Evolutionary conservation across 805 yeast genomes (phyloP), one percentile per base, ranked within the genome.

Genomic region (Saturnispora hagleri): DNA sequence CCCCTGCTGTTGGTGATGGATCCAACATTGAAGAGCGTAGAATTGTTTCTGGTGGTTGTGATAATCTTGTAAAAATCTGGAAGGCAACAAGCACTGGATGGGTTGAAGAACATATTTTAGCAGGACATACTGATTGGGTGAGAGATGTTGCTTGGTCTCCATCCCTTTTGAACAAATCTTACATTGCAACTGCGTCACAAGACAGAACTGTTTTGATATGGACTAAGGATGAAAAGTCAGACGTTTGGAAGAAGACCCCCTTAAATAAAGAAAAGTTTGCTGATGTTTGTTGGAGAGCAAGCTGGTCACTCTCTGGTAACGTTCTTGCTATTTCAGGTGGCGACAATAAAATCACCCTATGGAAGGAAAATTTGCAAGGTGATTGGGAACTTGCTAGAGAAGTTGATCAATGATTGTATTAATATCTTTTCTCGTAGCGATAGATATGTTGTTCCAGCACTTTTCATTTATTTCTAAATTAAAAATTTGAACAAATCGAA

Each of bases 141-240:
- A 83, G 99, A 69, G 99, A 93, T 66, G 97, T 91, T 55, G 89
- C 95, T 4, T 93, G 99, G 99, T 89, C 97, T 20, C 97, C 98
- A 46, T 82, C 96, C 2, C 81, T 88, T 46, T 76, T 93, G 56
- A 78, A 88, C 46, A 84, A 87, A 60, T 82, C 95, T 13, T 91
- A 89, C 67, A 86, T 93, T 61, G 99, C 98, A 13, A 82, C 96
- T 36, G 97, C 97, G 9, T 90, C 98, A 22, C 98, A 93, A 71
- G 99, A 93, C 69, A 84, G 88, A 67, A 86, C 95, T 0, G 97
- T 95, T 48, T 74, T 90, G 55, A 86, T 93, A 65, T 93, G 99
- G 99, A 83, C 96, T 8, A 45, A 43, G 27, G 52, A 45, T 13
- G 44, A 43, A 31, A 76, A 75, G 26, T 49, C 58, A 9, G 45